These are phyloP conservation scores for Boletales sp. DNA, from an alignment of 768 basidiomycete genomes.

Conservation along the genomic window DNA sequence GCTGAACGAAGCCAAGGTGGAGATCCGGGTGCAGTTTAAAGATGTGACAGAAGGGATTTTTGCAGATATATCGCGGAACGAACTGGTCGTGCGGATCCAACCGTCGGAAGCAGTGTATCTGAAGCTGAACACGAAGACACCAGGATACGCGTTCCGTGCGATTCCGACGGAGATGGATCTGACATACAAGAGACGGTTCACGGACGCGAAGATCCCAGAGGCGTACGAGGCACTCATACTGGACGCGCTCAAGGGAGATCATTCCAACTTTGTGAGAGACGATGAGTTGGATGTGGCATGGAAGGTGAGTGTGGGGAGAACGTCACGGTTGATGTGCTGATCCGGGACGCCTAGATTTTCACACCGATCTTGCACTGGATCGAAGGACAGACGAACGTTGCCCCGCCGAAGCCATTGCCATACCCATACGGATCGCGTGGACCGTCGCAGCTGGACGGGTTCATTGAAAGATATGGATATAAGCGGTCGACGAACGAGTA, in stretches of 20 bases:
- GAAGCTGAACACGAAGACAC: constrained; percentile 94
- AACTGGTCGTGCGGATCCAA: constrained; percentile 96
- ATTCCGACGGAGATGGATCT: constrained; percentile 98
- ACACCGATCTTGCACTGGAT: constrained; percentile 96
- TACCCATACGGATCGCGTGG: constrained; percentile 97
- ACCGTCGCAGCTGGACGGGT: constrained; percentile 78
- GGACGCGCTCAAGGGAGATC: constrained; percentile 95
- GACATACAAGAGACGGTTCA: constrained; percentile 94
- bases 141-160: constrained; percentile 85
- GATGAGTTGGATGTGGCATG: constrained; percentile 97
- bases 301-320: constrained; percentile 60
- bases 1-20: constrained; percentile 97
- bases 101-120: constrained; percentile 95
- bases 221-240: constrained; percentile 95
- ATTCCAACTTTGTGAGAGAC: constrained; percentile 97
- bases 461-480: constrained; percentile 75
- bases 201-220: constrained; percentile 89
- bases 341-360: constrained; percentile 61
- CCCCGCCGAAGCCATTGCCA: constrained; percentile 59
- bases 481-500: constrained; percentile 64
- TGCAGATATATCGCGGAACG: constrained; percentile 93
- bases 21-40: constrained; percentile 97
- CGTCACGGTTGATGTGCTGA: constrained; percentile 7
- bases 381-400: constrained; percentile 65
- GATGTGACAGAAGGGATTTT: constrained; percentile 97